Conservation (phyloP, 345 rosid species). For the Acer saccharum region DNA sequence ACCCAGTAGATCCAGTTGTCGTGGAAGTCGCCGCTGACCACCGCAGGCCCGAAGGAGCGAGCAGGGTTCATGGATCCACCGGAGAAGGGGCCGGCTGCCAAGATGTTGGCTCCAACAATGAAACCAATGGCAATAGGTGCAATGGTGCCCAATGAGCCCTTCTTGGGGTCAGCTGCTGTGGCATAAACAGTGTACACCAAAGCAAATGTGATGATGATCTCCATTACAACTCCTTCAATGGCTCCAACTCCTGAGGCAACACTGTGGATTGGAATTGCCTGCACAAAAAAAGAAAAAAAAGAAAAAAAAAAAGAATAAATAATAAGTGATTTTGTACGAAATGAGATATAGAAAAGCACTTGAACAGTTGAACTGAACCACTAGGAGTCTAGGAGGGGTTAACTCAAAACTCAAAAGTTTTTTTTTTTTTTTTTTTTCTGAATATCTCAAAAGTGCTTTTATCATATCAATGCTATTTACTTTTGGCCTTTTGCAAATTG, state of each 20-base stretch:
- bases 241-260: slow-evolving; percentile 78
- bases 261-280: slow-evolving; percentile 79
- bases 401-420: too few species aligned
- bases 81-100: slow-evolving; percentile 95
- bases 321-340: background rate
- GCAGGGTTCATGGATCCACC: slow-evolving; percentile 99
- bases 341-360: too few species aligned
- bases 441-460: too few species aligned
- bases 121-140: slow-evolving; percentile 94
- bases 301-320: background rate
- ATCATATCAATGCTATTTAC: too few species aligned
- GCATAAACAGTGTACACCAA: slow-evolving; percentile 94
- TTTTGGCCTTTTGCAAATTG: too few species aligned
- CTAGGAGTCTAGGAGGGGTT: too few species aligned
- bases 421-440: too few species aligned
- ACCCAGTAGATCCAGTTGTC: slow-evolving; percentile 96
- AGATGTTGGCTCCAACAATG: slow-evolving; percentile 94
- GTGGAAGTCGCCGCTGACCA: slow-evolving; percentile 75
- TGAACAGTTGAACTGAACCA: too few species aligned
- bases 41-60: slow-evolving; percentile 93
- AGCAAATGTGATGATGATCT: slow-evolving; percentile 82
- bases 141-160: slow-evolving; percentile 82
- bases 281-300: background rate
- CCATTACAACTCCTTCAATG: slow-evolving; percentile 88
- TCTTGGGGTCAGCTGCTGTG: slow-evolving; percentile 96